These are phyloP conservation scores for Eutrema heterophyllum DNA, from an alignment of 345 rosid species.

Conservation along the genomic window DNA sequence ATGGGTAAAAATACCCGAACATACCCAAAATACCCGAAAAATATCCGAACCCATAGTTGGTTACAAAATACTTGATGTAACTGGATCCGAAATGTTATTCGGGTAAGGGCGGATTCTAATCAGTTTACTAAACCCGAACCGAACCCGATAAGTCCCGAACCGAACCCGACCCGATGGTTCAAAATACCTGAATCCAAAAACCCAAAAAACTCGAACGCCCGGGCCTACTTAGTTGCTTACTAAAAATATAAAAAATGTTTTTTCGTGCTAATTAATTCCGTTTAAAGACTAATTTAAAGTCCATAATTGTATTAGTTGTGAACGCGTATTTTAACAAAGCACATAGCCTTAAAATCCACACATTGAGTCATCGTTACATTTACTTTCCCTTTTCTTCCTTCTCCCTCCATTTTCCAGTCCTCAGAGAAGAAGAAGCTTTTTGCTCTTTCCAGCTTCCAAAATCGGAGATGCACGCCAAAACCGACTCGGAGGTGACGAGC, in stretches of 20 bases:
- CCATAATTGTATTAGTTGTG: neutral
- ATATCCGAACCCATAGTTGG: no score
- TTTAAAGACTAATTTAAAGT: neutral
- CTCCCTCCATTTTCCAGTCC: conserved; percentile 10
- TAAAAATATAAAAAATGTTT: neutral
- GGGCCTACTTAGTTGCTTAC: no score
- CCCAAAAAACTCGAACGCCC: no score
- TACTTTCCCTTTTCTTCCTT: neutral
- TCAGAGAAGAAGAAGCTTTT: neutral
- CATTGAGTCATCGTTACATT: neutral
- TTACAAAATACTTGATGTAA: no score
- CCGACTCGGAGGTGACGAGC: conserved; percentile 98
- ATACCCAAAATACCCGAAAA: no score
- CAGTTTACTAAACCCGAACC: no score
- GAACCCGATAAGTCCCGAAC: no score
- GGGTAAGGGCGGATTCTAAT: no score
- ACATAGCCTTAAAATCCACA: conserved; percentile 1
- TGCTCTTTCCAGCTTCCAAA: neutral
- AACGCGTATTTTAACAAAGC: neutral
- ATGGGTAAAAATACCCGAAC: no score
- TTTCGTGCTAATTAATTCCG: neutral
- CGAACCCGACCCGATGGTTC: no score
- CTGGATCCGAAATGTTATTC: no score
- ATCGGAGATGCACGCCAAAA: conserved; percentile 81
- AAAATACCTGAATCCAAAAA: no score